A percentile compares a stretch with the other conserved stretches of the same genome.
phyloP scores from a whole-genome alignment of 2,329 filamentous ascomycete genomes.

The Raffaelea ambrosiae region DNA sequence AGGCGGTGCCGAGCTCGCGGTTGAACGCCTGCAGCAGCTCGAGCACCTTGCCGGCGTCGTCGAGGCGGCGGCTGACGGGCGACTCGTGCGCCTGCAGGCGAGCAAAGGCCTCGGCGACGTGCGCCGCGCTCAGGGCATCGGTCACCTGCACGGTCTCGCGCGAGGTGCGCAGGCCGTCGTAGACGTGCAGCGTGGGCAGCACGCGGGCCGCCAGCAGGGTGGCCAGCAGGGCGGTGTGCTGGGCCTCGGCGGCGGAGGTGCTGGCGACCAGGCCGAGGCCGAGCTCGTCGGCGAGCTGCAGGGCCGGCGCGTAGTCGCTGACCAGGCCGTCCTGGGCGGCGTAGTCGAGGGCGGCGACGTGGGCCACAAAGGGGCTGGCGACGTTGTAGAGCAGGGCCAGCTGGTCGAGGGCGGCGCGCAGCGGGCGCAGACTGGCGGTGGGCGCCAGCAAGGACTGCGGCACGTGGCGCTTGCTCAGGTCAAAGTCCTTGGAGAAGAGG shows the following conservation, averaged over 20 bases:
- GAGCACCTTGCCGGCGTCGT: conserved; percentile 61
- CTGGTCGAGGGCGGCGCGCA: conserved; percentile 83
- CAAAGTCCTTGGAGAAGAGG: conserved; percentile 95
- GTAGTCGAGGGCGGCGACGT: conserved; percentile 88
- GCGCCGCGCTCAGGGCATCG: conserved; percentile 57
- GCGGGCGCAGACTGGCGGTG: conserved; percentile 68
- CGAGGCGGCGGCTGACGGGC: conserved; percentile 58
- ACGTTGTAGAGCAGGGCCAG: conserved; percentile 85
- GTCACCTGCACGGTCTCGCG: conserved; percentile 65
- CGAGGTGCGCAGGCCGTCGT: conserved; percentile 66
- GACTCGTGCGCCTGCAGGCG: conserved; percentile 47
- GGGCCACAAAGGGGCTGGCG: conserved; percentile 85
- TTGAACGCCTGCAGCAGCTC: conserved; percentile 71
- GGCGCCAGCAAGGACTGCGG: conserved; percentile 87
- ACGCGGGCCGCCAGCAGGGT: conserved; percentile 57
- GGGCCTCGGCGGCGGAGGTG: conserved; percentile 78
- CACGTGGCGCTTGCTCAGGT: conserved; percentile 80
- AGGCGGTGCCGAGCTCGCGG: conserved; percentile 85
- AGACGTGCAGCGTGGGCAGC: conserved; percentile 70
- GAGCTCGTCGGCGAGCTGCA: conserved; percentile 80
- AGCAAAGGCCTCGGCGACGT: conserved; percentile 57
- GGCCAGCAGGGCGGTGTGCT: conserved; percentile 78
- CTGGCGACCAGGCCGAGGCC: conserved; percentile 81
- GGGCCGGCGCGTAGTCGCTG: conserved; percentile 74
- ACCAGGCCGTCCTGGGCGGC: conserved; percentile 61